phyloP scores from a whole-genome alignment of 2,329 filamentous ascomycete species.

The Cryphonectria carpinicola region DNA sequence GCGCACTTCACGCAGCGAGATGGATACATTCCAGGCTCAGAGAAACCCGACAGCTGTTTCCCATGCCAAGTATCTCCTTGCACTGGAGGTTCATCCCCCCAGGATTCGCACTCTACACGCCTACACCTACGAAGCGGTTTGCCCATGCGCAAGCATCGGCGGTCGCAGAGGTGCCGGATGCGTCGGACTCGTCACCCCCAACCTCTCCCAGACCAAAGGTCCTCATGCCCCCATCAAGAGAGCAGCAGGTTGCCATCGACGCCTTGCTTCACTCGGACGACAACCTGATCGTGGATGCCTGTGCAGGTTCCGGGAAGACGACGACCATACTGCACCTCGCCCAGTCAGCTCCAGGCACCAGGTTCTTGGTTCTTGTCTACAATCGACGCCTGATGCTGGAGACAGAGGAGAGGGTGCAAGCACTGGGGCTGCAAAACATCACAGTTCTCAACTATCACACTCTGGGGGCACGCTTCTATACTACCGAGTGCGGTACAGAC shows the following conservation, averaged over 20 bases:
- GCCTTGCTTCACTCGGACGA: constrained; percentile 13
- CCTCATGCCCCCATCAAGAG: constrained; percentile 20
- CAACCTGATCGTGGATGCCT: constrained; percentile 26
- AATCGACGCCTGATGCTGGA: constrained; percentile 27
- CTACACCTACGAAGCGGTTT: neutral
- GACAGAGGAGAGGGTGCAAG: constrained; percentile 20
- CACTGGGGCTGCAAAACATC: constrained; percentile 19
- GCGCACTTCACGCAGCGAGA: neutral
- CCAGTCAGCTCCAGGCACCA: constrained; percentile 12
- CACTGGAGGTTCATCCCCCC: neutral
- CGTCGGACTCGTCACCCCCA: neutral
- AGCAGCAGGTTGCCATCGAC: constrained; percentile 26
- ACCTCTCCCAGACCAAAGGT: neutral
- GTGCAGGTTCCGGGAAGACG: constrained; percentile 26
- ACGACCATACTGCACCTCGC: constrained; percentile 26
- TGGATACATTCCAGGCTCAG: neutral
- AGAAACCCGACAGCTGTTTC: neutral
- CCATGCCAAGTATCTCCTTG: neutral
- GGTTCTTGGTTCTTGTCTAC: constrained; percentile 25
- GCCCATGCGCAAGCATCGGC: neutral
- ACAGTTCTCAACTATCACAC: constrained; percentile 26
- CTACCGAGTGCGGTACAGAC: constrained; percentile 23
- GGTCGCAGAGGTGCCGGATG: neutral
- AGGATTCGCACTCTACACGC: neutral
- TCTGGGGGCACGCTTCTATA: constrained; percentile 22